phyloP scores from a whole-genome alignment of 2,329 filamentous ascomycete genomes.

The Fusarium sp. region DNA sequence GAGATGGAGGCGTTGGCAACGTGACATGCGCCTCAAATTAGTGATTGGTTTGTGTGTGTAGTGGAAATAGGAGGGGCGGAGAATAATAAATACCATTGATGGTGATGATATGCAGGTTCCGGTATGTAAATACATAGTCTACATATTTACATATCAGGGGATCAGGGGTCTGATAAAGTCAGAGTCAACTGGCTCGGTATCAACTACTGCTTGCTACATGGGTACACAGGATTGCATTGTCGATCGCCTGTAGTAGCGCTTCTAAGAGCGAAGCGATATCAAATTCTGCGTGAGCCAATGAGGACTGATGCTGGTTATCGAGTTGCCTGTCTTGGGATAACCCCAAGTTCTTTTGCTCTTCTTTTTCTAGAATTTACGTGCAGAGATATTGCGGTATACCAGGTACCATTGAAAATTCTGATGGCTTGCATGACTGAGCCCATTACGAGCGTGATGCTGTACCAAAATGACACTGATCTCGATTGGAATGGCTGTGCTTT shows the following conservation, averaged over 20 bases:
- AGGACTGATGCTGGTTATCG: conserved; percentile 20
- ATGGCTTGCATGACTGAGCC: not conserved
- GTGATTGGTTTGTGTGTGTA: conserved; percentile 25
- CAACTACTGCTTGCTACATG: not conserved
- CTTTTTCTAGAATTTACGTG: conserved; percentile 13
- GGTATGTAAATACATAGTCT: too few relatives aligned
- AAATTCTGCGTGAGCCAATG: conserved; percentile 19
- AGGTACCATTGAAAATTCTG: conserved; percentile 25
- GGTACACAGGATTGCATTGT: conserved; percentile 19
- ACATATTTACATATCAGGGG: too few relatives aligned
- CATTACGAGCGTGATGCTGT: not conserved
- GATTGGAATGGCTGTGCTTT: conserved; percentile 11
- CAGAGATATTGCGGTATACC: not conserved
- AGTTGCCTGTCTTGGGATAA: conserved; percentile 38
- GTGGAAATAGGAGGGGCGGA: conserved; percentile 7
- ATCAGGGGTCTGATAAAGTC: not conserved
- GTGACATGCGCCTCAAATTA: conserved; percentile 26
- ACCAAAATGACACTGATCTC: not conserved
- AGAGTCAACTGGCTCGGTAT: not conserved
- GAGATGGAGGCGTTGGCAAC: conserved; percentile 32
- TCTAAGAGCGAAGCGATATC: conserved; percentile 30
- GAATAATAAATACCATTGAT: not conserved
- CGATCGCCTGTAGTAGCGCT: conserved; percentile 36
- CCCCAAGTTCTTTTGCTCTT: conserved; percentile 24
- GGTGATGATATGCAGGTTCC: too few relatives aligned